Conservation (phyloP, 495 filamentous ascomycete species). For the Neurospora sp. region DNA sequence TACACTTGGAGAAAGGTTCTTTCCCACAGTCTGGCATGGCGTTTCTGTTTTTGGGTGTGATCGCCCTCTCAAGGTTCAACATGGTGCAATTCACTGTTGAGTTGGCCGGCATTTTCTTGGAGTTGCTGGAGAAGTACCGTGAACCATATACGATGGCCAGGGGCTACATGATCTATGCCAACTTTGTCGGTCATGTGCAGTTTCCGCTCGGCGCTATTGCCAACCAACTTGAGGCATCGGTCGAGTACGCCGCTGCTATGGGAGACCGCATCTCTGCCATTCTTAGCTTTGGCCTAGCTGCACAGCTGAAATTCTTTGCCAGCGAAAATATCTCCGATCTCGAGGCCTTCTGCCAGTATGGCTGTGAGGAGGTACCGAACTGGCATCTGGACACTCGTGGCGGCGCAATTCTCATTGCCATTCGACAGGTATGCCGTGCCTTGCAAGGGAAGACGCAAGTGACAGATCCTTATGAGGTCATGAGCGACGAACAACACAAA, state of each 20-base stretch:
- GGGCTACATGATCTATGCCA: slow-evolving; percentile 59
- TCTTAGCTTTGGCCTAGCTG: slow-evolving; percentile 61
- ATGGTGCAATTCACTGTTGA: slow-evolving; percentile 58
- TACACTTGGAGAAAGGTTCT: slow-evolving; percentile 52
- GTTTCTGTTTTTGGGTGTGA: slow-evolving; percentile 65
- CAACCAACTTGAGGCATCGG: slow-evolving; percentile 52
- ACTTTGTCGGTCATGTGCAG: slow-evolving; percentile 67
- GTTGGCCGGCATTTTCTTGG: slow-evolving; percentile 53
- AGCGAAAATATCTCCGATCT: slow-evolving; percentile 68
- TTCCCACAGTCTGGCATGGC: slow-evolving; percentile 69
- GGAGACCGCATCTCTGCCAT: slow-evolving; percentile 70
- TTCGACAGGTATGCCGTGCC: slow-evolving; percentile 65
- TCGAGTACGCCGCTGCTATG: slow-evolving; percentile 60
- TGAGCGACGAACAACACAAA: slow-evolving; percentile 65
- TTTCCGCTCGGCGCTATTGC: slow-evolving; percentile 50
- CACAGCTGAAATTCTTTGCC: slow-evolving; percentile 59
- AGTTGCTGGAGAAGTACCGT: slow-evolving; percentile 54
- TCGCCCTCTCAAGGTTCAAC: slow-evolving; percentile 62
- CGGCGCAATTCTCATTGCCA: slow-evolving; percentile 59
- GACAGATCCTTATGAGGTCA: slow-evolving; percentile 43
- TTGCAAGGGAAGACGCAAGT: slow-evolving; percentile 76
- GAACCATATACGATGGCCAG: slow-evolving; percentile 62
- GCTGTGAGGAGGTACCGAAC: slow-evolving; percentile 63
- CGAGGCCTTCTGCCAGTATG: slow-evolving; percentile 62
- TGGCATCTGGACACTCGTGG: slow-evolving; percentile 74